Evolutionary conservation across 1,284 basidiomycete species (phyloP), one percentile per base, ranked within the genome.

Genomic region (Pyrrhoderma lamaoense): DNA sequence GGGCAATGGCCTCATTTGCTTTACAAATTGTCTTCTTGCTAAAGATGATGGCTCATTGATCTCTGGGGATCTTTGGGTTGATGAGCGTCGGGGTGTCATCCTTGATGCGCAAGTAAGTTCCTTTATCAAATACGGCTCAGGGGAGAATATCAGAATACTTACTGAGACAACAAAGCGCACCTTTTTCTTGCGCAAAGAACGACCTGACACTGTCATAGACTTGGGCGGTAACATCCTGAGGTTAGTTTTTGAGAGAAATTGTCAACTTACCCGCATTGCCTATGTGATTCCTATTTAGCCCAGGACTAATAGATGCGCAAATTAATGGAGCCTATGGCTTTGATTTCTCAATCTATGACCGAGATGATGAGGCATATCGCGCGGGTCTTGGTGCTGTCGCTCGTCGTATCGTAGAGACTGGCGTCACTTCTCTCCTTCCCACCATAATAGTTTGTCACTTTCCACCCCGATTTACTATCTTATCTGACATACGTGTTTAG

Each of bases 271-370:
- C n/a, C n/a, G 9, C 11, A 38, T 53, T 8, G 54, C 52, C 42
- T 45, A 43, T 8, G 13, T 0, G 8, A 9, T 34, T n/a, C n/a
- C 19, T 34, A 36, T 52, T 22, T 57, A 86, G 85, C 60, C 86
- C 89, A 3, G 88, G 87, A 0, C 77, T 84, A 58, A 74, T 91
- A 49, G 87, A 90, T 63, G 79, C 85, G 23, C 89, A 91, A 61
- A 81, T 91, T 57, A 91, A 95, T 60, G 92, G 92, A 45, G 92
- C 83, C 5, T 95, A 90, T 64, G 85, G 87, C 14, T 85, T 93
- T 60, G 92, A 95, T 66, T 94, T 94, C 61, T 90, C 87, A 16
- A 78, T 90, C 13, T 84, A 80, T 58, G 79, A 86, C 18, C 78
- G 74, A 9, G 77, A 85, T 57, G 85, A 89, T 53, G 74, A 76